phyloP scores from a whole-genome alignment of 2,329 filamentous ascomycete genomes.

The Aspergillus calidoustus region DNA sequence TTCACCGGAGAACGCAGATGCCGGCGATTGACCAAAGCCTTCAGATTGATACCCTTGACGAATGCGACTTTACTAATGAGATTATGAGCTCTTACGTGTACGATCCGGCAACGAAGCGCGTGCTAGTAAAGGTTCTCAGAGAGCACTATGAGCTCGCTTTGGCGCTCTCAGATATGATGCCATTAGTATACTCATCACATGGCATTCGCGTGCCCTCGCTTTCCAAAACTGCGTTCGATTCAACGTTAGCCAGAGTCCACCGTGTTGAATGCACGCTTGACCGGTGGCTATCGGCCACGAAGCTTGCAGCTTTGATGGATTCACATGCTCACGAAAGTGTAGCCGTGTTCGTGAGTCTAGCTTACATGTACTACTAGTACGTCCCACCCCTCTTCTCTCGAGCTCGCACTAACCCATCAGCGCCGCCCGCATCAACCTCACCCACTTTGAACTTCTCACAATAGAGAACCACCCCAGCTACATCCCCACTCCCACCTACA shows the following conservation, averaged over 20 bases:
- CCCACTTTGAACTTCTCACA: neutral
- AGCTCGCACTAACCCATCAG: neutral
- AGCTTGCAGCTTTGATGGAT: neutral
- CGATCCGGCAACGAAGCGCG: neutral
- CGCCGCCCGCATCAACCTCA: neutral
- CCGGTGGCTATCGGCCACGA: neutral
- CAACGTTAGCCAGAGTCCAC: neutral
- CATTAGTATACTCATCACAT: neutral
- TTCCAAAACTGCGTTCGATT: neutral
- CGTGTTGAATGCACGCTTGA: neutral
- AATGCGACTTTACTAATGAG: neutral
- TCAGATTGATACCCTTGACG: neutral
- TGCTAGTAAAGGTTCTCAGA: neutral
- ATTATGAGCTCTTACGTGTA: neutral
- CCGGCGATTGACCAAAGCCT: neutral
- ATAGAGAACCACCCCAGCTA: neutral
- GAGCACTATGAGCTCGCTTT: neutral
- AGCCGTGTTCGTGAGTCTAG: neutral
- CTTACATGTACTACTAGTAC: neutral
- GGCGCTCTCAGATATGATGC: neutral
- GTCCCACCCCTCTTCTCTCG: too few relatives aligned
- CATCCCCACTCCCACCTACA: neutral
- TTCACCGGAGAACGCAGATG: neutral
- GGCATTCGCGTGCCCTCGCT: neutral
- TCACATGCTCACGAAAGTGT: neutral